Percentiles rank a stretch among this genome's conserved stretches.
These are phyloP conservation scores for Colletotrichum lini DNA, from an alignment of 2,329 filamentous ascomycete genomes.

Conservation along the genomic window DNA sequence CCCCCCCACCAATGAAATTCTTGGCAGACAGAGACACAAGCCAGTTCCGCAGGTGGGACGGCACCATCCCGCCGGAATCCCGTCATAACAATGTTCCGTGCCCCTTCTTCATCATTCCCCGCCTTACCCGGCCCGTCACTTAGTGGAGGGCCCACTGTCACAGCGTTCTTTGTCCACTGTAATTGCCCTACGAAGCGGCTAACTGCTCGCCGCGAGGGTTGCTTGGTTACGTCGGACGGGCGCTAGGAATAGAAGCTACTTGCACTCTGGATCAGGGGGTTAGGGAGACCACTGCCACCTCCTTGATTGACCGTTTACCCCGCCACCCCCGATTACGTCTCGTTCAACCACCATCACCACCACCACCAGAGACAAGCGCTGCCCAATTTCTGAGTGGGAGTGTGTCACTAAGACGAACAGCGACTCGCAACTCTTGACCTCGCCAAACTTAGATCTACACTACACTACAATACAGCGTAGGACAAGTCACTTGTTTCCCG, in stretches of 20 bases:
- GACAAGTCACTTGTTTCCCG: not conserved
- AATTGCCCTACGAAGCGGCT: not conserved
- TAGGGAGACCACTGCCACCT: slow-evolving; percentile 47
- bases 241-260: not conserved
- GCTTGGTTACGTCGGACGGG: not conserved
- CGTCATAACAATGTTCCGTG: slow-evolving; percentile 25
- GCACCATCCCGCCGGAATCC: slow-evolving; percentile 10
- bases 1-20: slow-evolving; percentile 1
- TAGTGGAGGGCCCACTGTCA: not conserved
- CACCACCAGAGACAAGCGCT: not conserved
- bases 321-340: slow-evolving; percentile 13
- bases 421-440: slow-evolving; percentile 14
- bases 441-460: slow-evolving; percentile 12
- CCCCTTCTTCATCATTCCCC: slow-evolving; percentile 17
- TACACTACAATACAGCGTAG: no score
- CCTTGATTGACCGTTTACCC: slow-evolving; percentile 33
- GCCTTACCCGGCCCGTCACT: slow-evolving; percentile 11
- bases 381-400: not conserved
- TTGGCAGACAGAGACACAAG: not conserved
- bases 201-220: not conserved
- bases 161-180: slow-evolving; percentile 2
- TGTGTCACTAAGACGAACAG: not conserved
- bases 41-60: not conserved
- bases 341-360: not conserved
- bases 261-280: not conserved